These are phyloP conservation scores for Galeopsis tetrahit DNA, from an alignment of 257 asterid genomes.

Conservation along the genomic window DNA sequence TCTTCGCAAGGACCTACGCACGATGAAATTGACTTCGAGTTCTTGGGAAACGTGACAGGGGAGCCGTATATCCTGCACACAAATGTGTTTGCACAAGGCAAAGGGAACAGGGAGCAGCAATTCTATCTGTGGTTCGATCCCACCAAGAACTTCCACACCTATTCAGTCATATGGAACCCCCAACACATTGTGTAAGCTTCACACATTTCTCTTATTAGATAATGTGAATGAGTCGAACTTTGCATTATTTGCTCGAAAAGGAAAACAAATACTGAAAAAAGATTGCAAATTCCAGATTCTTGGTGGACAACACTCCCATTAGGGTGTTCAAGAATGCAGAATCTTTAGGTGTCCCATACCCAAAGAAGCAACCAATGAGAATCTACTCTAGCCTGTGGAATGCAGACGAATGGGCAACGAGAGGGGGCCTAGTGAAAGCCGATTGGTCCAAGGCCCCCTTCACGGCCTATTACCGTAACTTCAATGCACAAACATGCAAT, in stretches of 20 bases:
- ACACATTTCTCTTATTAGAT: not conserved
- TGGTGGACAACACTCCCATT: slow-evolving; percentile 86
- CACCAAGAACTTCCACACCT: slow-evolving; percentile 78
- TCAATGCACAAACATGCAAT: slow-evolving; percentile 50
- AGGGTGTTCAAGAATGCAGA: slow-evolving; percentile 76
- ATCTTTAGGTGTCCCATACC: slow-evolving; percentile 71
- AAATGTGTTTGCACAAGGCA: slow-evolving; percentile 70
- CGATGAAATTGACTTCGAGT: slow-evolving; percentile 90
- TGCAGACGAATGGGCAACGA: slow-evolving; percentile 93
- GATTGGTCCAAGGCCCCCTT: slow-evolving; percentile 91
- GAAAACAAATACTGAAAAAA: too few species aligned
- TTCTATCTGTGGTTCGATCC: slow-evolving; percentile 91
- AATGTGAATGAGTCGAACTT: too few species aligned
- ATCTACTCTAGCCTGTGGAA: slow-evolving; percentile 91
- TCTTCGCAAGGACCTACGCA: slow-evolving; percentile 84
- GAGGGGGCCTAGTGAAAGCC: slow-evolving; percentile 76
- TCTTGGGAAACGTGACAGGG: slow-evolving; percentile 69
- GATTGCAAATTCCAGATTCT: slow-evolving; percentile 48
- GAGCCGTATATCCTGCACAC: slow-evolving; percentile 83
- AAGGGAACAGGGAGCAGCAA: slow-evolving; percentile 81
- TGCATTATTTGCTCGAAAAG: too few species aligned
- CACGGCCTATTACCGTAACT: slow-evolving; percentile 77
- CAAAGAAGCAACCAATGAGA: slow-evolving; percentile 78
- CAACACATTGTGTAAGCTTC: slow-evolving; percentile 66
- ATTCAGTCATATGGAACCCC: slow-evolving; percentile 72